These are phyloP conservation scores for Salix udensis DNA, from an alignment of 345 rosid genomes.

Conservation along the genomic window DNA sequence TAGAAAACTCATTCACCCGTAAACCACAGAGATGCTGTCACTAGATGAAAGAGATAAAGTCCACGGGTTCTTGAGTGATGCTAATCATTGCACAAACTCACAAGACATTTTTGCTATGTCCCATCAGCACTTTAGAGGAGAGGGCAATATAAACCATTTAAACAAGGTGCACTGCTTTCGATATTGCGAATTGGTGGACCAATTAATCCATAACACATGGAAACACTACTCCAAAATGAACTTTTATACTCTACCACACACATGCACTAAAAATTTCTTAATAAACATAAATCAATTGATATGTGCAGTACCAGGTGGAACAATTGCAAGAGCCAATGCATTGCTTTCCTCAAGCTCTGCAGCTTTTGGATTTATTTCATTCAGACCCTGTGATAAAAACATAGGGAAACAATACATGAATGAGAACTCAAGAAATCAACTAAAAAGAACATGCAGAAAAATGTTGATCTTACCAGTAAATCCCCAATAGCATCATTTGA, in stretches of 20 bases:
- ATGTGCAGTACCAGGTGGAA: constrained; percentile 51
- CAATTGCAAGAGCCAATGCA: constrained; percentile 88
- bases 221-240: not conserved
- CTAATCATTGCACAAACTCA: not conserved
- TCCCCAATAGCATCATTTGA: constrained; percentile 49
- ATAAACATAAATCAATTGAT: not conserved
- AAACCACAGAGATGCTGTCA: not conserved
- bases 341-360: constrained; percentile 73
- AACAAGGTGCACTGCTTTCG: not conserved
- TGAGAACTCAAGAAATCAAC: not conserved
- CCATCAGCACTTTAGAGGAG: not conserved
- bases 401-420: not conserved
- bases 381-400: constrained; percentile 50
- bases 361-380: constrained; percentile 69
- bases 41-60: not conserved
- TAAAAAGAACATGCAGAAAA: not conserved
- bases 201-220: not conserved
- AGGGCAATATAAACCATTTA: not conserved
- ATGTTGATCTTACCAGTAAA: constrained; percentile 44
- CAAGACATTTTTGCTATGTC: not conserved
- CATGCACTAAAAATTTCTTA: not conserved
- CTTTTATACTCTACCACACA: not conserved
- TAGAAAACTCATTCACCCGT: not conserved
- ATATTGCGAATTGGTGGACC: not conserved
- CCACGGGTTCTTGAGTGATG: not conserved